phyloP scores from a whole-genome alignment of 2,329 filamentous ascomycete species.

The Zalaria sp. region DNA sequence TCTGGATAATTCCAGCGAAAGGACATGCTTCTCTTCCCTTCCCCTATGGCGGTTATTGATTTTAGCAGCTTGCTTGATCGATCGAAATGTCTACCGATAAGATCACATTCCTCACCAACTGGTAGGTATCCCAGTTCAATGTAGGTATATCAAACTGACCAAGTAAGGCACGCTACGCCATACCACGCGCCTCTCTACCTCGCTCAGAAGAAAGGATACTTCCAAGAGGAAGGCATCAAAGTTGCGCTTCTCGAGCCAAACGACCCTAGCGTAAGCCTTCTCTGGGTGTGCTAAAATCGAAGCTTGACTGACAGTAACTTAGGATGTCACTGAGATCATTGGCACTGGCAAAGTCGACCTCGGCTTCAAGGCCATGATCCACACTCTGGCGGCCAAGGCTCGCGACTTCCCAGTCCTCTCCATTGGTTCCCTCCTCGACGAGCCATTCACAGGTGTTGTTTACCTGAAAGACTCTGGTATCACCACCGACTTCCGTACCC shows the following conservation, averaged over 20 bases:
- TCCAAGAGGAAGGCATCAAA: slow-evolving; percentile 61
- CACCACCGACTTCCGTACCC: slow-evolving; percentile 58
- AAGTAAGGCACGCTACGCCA: slow-evolving; percentile 58
- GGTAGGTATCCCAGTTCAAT: slow-evolving; percentile 35
- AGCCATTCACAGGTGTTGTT: slow-evolving; percentile 67
- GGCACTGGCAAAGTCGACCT: slow-evolving; percentile 63
- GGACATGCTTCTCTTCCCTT: slow-evolving; percentile 60
- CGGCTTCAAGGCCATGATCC: slow-evolving; percentile 76
- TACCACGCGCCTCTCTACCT: slow-evolving; percentile 70
- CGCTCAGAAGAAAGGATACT: slow-evolving; percentile 62
- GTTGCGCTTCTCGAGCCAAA: slow-evolving; percentile 66
- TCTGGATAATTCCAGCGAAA: slow-evolving; percentile 81
- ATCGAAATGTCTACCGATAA: slow-evolving; percentile 66
- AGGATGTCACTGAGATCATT: slow-evolving; percentile 71
- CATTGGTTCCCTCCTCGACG: slow-evolving; percentile 61
- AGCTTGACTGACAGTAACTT: background rate
- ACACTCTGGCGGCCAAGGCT: slow-evolving; percentile 65
- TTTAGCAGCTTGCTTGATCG: slow-evolving; percentile 24
- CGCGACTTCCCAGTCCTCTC: slow-evolving; percentile 59
- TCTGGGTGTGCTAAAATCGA: background rate
- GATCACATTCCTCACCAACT: slow-evolving; percentile 76
- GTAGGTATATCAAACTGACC: slow-evolving; percentile 3
- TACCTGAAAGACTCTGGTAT: slow-evolving; percentile 64
- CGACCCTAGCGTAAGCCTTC: slow-evolving; percentile 49
- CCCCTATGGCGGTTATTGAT: slow-evolving; percentile 32